Base-by-base conservation (phyloP, 2,329 filamentous ascomycete genomes). In the Exophiala sp. region DNA sequence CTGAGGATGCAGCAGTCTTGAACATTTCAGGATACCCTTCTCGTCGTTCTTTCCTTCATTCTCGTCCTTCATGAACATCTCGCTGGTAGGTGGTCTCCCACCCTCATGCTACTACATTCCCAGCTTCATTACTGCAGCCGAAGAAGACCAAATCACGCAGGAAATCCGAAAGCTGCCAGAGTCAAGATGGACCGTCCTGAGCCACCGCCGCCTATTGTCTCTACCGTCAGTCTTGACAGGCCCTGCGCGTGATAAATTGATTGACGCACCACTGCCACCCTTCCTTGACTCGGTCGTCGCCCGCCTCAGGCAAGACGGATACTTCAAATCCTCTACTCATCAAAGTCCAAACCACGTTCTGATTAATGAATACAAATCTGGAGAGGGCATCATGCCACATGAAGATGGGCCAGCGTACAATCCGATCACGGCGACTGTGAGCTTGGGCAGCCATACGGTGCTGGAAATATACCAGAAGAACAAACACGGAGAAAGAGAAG, bases 301-400 rank as follows among this genome's bases (percentile, higher is more conserved):
- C 3, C 86, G 81, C 34, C 72, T 79, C 41, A 59, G 73, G 18
- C 59, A 65, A 1, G 64, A 80, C 0, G 71, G 71, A 3, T 72
- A 85, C 10, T 87, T 86, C 65, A 58, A 68, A 2, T 68, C 76
- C 16, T 89, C 91, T 47, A 88, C 89, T 4, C 91, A 97, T 66
- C 65, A 75, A 14, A 78, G 76, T 3, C 89, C 92, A 2, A 99
- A 97, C 65, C 94, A 97, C 72, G 89, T 95, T 42, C 78, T 97
- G 35, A 84, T 97, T 63, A 99, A 99, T 66, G 91, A 96, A 69
- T 99, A 97, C 69, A 78, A 79, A 1, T 84, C 89, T 0, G 89
- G 89, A 1, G 83, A 96, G 59, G 92, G 92, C n/a, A 97, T 97
- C 62, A 95, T 96, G 89, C 86, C 91, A 43, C 92, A 97, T 69